phyloP scores from a whole-genome alignment of 129 eudicot genomes.

The Centella asiatica region DNA sequence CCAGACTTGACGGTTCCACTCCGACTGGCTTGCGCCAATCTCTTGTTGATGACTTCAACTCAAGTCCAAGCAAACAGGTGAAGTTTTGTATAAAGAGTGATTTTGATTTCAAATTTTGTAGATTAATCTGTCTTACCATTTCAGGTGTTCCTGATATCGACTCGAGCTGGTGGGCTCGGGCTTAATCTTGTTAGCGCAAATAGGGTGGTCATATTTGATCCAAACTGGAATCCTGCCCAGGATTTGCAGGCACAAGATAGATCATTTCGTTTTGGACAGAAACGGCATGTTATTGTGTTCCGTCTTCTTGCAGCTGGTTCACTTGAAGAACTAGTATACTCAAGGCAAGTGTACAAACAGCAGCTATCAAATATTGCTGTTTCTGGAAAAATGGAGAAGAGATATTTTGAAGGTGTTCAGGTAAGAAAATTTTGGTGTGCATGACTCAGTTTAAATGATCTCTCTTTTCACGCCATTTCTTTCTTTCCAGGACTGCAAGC shows the following conservation, averaged over 20 bases:
- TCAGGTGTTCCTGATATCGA: slow-evolving; percentile 89
- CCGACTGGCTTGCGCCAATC: slow-evolving; percentile 81
- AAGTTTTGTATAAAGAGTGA: not conserved
- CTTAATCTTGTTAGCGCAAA: slow-evolving; percentile 91
- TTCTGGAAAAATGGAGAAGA: slow-evolving; percentile 83
- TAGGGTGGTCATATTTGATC: slow-evolving; percentile 90
- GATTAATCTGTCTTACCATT: not conserved
- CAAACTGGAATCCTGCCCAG: slow-evolving; percentile 97
- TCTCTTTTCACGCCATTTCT: not conserved
- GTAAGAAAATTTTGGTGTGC: slow-evolving; percentile 24
- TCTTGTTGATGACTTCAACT: slow-evolving; percentile 88
- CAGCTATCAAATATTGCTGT: slow-evolving; percentile 91
- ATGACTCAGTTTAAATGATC: slow-evolving; percentile 5
- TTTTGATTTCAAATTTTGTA: not conserved
- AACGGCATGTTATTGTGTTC: slow-evolving; percentile 83
- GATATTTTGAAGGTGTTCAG: slow-evolving; percentile 97
- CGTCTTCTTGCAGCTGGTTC: slow-evolving; percentile 95
- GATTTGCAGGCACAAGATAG: slow-evolving; percentile 95
- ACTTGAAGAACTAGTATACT: slow-evolving; percentile 89
- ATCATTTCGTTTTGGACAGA: slow-evolving; percentile 91
- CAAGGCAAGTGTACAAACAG: slow-evolving; percentile 83
- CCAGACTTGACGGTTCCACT: slow-evolving; percentile 91
- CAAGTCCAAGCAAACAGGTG: slow-evolving; percentile 98
- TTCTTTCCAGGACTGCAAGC: slow-evolving; percentile 66
- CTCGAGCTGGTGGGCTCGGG: slow-evolving; percentile 97